These are phyloP conservation scores for Ophiocordyceps sinensis DNA, from an alignment of 2,329 filamentous ascomycete species.

Conservation along the genomic window DNA sequence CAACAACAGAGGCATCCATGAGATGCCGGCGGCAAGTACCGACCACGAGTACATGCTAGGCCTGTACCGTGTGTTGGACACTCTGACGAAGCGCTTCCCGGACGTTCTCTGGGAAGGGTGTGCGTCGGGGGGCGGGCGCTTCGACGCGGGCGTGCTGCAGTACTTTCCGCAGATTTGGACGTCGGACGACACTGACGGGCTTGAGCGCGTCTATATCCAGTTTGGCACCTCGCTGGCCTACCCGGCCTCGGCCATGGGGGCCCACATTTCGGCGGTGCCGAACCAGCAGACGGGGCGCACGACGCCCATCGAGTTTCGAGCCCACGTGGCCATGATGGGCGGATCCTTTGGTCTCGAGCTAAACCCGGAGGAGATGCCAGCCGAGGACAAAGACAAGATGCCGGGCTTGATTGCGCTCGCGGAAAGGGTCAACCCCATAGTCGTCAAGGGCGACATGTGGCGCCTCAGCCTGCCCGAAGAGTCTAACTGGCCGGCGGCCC, in stretches of 20 bases:
- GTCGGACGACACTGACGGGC: conserved; percentile 48
- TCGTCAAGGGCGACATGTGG: conserved; percentile 44
- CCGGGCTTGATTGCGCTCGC: conserved; percentile 39
- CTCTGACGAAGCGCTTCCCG: conserved; percentile 43
- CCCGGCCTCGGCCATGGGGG: conserved; percentile 48
- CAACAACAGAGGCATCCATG: conserved; percentile 51
- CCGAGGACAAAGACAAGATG: conserved; percentile 36
- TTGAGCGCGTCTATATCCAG: conserved; percentile 46
- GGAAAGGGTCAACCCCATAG: conserved; percentile 42
- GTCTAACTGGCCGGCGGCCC: conserved; percentile 46
- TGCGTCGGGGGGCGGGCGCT: conserved; percentile 48
- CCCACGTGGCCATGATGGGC: conserved; percentile 54
- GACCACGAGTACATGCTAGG: conserved; percentile 49
- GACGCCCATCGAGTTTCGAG: conserved; percentile 43
- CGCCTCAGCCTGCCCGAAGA: conserved; percentile 41
- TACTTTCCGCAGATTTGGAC: conserved; percentile 55
- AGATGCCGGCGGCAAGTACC: conserved; percentile 36
- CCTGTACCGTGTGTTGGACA: conserved; percentile 46
- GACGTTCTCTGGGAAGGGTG: conserved; percentile 53
- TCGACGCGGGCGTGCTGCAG: conserved; percentile 47
- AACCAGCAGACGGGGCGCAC: conserved; percentile 42
- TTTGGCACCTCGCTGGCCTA: conserved; percentile 50
- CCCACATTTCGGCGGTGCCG: conserved; percentile 47
- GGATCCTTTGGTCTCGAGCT: conserved; percentile 53
- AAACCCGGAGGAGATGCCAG: conserved; percentile 35